Conservation (phyloP, 345 rosid species). For the Boechera stricta region DNA sequence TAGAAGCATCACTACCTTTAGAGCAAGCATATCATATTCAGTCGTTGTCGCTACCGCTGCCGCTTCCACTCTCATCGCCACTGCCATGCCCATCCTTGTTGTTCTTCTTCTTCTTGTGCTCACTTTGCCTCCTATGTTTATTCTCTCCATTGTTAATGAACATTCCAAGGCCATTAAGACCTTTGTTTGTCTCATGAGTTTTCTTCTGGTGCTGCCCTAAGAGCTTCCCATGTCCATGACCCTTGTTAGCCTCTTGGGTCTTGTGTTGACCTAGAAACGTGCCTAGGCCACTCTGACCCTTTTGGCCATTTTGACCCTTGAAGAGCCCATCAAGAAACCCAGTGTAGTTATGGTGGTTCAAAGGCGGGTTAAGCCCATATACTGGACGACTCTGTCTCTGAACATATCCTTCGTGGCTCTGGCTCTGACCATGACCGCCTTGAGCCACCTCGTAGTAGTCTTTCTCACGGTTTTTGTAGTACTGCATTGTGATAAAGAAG, state of each 20-base stretch:
- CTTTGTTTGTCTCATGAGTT: no score
- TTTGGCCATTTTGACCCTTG: slow-evolving; percentile 33
- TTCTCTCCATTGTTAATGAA: no score
- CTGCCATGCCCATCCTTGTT: slow-evolving; percentile 37
- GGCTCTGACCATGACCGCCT: slow-evolving; percentile 27
- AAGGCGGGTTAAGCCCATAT: no score
- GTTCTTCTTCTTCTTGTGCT: slow-evolving; percentile 33
- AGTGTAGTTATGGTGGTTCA: no score
- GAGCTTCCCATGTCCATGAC: slow-evolving; percentile 34
- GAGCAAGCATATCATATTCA: slow-evolving; percentile 9
- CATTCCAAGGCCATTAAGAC: no score
- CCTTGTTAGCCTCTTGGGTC: slow-evolving; percentile 30
- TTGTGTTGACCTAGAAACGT: slow-evolving; percentile 19
- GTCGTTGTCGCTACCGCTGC: slow-evolving; percentile 29
- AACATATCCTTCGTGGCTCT: neutral
- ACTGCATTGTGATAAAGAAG: slow-evolving; percentile 35
- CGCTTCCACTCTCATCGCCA: slow-evolving; percentile 35
- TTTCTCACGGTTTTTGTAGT: slow-evolving; percentile 36
- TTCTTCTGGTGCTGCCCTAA: slow-evolving; percentile 32
- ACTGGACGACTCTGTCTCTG: no score
- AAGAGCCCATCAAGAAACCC: no score
- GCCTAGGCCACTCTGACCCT: slow-evolving; percentile 25
- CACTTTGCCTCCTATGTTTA: slow-evolving; percentile 1
- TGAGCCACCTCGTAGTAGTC: slow-evolving; percentile 38
- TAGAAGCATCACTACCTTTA: neutral